Conservation (phyloP, 129 eudicot species). For the Glebionis coronaria region DNA sequence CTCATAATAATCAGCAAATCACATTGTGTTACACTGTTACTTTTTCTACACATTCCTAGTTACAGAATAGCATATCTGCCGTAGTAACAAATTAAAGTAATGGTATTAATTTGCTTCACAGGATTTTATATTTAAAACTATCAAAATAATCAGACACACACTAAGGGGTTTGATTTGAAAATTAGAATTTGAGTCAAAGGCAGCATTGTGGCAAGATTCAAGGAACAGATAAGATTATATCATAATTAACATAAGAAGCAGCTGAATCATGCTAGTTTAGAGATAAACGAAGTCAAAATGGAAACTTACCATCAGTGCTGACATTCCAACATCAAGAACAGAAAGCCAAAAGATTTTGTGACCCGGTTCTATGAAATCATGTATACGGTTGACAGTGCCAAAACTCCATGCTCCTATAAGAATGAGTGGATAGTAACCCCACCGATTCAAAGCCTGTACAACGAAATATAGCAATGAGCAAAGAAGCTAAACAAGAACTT, state of each 20-base stretch:
- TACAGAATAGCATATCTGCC: background rate
- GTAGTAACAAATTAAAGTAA: background rate
- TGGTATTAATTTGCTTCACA: background rate
- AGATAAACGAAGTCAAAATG: slow-evolving; percentile 3
- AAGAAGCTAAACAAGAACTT: background rate
- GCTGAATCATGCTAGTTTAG: slow-evolving; percentile 13
- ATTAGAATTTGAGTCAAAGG: background rate
- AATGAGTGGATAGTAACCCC: slow-evolving; percentile 98
- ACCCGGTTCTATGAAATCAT: slow-evolving; percentile 83
- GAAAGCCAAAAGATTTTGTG: slow-evolving; percentile 96
- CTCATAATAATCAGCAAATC: background rate
- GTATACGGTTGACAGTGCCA: slow-evolving; percentile 91
- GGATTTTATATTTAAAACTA: background rate
- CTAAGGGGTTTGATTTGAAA: background rate
- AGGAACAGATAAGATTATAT: background rate
- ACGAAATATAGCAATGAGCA: slow-evolving; percentile 11
- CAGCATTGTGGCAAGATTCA: background rate
- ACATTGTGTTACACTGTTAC: background rate
- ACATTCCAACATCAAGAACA: slow-evolving; percentile 94
- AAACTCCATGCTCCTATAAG: slow-evolving; percentile 99
- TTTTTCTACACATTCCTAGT: background rate
- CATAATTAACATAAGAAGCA: slow-evolving; percentile 13
- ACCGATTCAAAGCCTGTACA: slow-evolving; percentile 71
- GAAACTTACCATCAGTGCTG: slow-evolving; percentile 81
- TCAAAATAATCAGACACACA: background rate